Base-by-base conservation (phyloP, 1,284 basidiomycete genomes). In the Heterobasidion parviporum region DNA sequence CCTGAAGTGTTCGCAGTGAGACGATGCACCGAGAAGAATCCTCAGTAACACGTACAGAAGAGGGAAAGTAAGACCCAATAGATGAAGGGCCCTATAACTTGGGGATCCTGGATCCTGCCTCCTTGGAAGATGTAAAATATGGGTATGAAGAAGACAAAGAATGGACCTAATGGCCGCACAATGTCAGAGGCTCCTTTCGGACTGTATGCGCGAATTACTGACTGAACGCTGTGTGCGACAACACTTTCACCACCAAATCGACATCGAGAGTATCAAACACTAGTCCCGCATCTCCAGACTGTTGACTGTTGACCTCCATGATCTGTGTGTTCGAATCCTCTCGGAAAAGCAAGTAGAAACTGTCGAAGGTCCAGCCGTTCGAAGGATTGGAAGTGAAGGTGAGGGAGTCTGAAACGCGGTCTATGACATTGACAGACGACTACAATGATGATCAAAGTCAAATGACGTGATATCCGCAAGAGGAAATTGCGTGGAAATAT, bases 221-320 rank as follows among this genome's bases (percentile, higher is more conserved):
- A 89, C 89, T 89, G 74, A 94, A 88, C 35, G 77, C 72, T 0
- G 91, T 94, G 65, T 89, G 81, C 46, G 75, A 71, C 53, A 92
- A 73, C 54, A 92, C 87, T 71, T 89, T 90, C 61, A 89, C 69
- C 48, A 91, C 68, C 54, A 91, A 73, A 69, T 92, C 89, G 53
- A 91, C 60, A 69, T 91, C 85, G 57, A 89, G 70, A 54, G 70
- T 72, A 68, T 89, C 85, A 64, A 82, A 85, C 52, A 84, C 69
- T 18, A 74, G 77, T 16, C 33, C 33, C 12, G 55, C 41, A 43
- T 60, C 59, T n/a, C 49, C 47, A 48, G 16, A 33, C 12, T 47
- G 45, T 34, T 49, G 52, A 14, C 18, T 8, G 3, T 55, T 49
- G 10, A 15, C 20, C 45, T 58, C 56, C 60, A 61, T 61, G n/a